Percentiles rank a stretch among this genome's conserved stretches.
Evolutionary conservation across 2,329 filamentous ascomycete genomes (phyloP).

Genomic region (Hymenoscyphus fructigenus): DNA sequence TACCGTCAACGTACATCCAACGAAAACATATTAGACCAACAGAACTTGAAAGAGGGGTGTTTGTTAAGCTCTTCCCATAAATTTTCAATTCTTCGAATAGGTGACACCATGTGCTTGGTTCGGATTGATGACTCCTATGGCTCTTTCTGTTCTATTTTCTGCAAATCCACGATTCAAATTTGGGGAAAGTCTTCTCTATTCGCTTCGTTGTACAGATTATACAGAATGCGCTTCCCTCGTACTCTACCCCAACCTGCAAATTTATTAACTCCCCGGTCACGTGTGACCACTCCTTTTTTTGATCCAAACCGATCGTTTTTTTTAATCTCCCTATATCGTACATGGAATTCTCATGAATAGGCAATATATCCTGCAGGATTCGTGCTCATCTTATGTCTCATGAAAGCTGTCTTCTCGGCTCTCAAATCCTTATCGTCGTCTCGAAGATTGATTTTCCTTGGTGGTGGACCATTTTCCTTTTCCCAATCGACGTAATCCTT

Average conservation of each 20-base stretch:
- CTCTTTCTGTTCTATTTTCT: not conserved
- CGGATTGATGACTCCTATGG: too few species aligned
- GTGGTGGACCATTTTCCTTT: constrained; percentile 35
- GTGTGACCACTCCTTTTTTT: not conserved
- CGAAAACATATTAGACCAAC: not conserved
- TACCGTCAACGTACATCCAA: not conserved
- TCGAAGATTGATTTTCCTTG: constrained; percentile 18
- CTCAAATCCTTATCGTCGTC: constrained; percentile 13
- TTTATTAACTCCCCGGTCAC: constrained; percentile 4
- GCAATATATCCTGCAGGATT: constrained; percentile 10
- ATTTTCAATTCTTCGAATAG: too few species aligned
- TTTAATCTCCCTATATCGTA: constrained; percentile 7
- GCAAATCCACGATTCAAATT: not conserved
- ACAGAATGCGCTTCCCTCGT: not conserved
- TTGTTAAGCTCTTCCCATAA: too few species aligned
- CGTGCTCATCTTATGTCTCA: constrained; percentile 14
- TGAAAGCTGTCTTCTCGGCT: constrained; percentile 9
- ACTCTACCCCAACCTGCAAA: not conserved
- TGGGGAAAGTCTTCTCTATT: not conserved
- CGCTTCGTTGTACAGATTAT: constrained; percentile 1
- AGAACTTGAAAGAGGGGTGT: too few species aligned
- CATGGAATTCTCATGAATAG: constrained; percentile 9
- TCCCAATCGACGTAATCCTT: constrained; percentile 56
- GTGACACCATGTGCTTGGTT: too few species aligned
- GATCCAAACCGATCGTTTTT: not conserved